These are phyloP conservation scores for Aspergillus asperescens DNA, from an alignment of 495 filamentous ascomycete species.

Conservation along the genomic window DNA sequence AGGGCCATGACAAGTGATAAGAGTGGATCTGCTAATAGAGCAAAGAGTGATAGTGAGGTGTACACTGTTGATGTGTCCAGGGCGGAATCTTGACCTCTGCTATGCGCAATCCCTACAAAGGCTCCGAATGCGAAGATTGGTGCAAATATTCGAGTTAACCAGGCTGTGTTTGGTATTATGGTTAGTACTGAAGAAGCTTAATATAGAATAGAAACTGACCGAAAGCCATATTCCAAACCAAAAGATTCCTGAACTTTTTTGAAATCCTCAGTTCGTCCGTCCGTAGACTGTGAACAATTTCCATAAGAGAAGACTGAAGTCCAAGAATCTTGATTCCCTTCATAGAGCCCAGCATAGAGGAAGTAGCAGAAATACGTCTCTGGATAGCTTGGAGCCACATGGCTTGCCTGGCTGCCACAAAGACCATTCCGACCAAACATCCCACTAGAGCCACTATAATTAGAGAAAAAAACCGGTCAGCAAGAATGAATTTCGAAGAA, in stretches of 20 bases:
- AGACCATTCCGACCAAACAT: conserved; percentile 35
- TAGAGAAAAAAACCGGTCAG: background rate
- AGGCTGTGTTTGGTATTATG: conserved; percentile 27
- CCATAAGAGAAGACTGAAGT: conserved; percentile 36
- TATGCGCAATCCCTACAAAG: conserved; percentile 46
- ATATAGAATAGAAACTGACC: conserved; percentile 20
- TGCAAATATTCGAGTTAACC: conserved; percentile 46
- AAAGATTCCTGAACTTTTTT: conserved; percentile 48
- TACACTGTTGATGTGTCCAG: conserved; percentile 50
- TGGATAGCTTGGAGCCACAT: conserved; percentile 51
- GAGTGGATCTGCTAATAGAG: conserved; percentile 53
- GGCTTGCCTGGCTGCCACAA: conserved; percentile 19
- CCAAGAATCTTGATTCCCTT: conserved; percentile 62
- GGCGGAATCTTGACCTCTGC: conserved; percentile 37
- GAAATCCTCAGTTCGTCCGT: conserved; percentile 55
- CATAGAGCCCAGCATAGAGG: conserved; percentile 46
- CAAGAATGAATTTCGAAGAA: conserved; percentile 16
- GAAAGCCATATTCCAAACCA: conserved; percentile 51
- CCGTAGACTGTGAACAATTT: conserved; percentile 44
- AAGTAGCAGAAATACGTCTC: conserved; percentile 46
- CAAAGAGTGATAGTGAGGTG: conserved; percentile 57
- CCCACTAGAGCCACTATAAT: conserved; percentile 30
- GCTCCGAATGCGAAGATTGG: conserved; percentile 51
- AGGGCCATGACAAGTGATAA: conserved; percentile 52
- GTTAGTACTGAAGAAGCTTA: background rate